Percentiles rank a stretch among this genome's conserved stretches.
phyloP scores from a whole-genome alignment of 2,329 filamentous ascomycete species.

The Aspergillus arachidicola region DNA sequence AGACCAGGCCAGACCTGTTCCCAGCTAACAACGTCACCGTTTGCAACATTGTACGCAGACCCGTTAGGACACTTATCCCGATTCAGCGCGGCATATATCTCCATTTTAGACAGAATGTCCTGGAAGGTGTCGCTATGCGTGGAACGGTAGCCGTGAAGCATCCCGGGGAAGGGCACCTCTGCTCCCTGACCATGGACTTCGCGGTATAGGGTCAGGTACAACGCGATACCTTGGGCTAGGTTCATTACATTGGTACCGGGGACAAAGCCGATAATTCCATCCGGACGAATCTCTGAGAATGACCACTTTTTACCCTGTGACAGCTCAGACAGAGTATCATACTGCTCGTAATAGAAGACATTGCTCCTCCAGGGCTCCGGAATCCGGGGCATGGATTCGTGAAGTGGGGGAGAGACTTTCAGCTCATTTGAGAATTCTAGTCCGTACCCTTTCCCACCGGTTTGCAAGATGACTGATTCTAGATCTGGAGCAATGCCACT shows the following conservation, averaged over 20 bases:
- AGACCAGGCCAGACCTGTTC: conserved; percentile 27
- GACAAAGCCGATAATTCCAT: conserved; percentile 30
- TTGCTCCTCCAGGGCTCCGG: conserved; percentile 26
- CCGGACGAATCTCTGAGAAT: conserved; percentile 35
- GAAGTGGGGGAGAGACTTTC: conserved; percentile 28
- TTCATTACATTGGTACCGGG: conserved; percentile 28
- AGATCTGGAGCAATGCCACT: not conserved
- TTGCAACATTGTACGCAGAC: conserved; percentile 27
- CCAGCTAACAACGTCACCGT: conserved; percentile 28
- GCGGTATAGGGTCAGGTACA: conserved; percentile 26
- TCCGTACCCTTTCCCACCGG: conserved; percentile 44
- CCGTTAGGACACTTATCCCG: conserved; percentile 22
- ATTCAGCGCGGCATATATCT: conserved; percentile 30
- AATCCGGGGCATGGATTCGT: conserved; percentile 30
- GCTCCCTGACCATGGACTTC: conserved; percentile 21
- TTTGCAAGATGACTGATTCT: conserved; percentile 34
- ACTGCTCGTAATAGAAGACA: conserved; percentile 34
- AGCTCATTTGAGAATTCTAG: conserved; percentile 37
- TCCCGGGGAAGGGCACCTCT: too few species aligned
- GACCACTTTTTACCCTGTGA: conserved; percentile 30
- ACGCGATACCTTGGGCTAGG: conserved; percentile 24
- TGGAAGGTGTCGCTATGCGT: conserved; percentile 23
- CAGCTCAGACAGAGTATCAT: conserved; percentile 21
- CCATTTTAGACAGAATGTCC: conserved; percentile 27
- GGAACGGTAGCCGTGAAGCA: too few species aligned